Conservation (phyloP, 305 asterid genomes). For the Fraxinus sp. region DNA sequence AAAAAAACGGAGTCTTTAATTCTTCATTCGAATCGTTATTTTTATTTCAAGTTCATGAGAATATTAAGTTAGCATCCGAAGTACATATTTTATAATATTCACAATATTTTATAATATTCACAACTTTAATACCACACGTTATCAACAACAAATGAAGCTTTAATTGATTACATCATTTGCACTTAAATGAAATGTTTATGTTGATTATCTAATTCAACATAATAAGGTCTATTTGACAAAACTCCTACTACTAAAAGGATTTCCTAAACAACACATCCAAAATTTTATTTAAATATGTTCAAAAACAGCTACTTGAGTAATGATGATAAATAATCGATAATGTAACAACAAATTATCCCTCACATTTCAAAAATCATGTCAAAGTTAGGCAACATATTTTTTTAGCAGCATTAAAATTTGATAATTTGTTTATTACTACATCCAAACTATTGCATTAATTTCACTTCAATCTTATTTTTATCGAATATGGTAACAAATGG, state of each 20-base stretch:
- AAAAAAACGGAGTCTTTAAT: neutral
- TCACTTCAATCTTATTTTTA: neutral
- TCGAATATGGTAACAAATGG: neutral
- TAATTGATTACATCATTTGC: neutral
- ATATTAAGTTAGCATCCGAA: neutral
- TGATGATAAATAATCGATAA: neutral
- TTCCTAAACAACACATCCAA: neutral
- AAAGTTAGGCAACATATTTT: neutral
- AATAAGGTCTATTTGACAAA: neutral
- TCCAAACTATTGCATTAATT: neutral
- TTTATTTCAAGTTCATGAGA: too few relatives aligned
- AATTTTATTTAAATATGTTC: neutral
- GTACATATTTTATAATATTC: too few relatives aligned
- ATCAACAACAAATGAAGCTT: neutral
- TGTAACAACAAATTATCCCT: neutral
- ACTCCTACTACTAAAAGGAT: neutral
- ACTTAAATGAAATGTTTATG: neutral
- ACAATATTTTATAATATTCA: neutral
- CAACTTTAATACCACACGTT: neutral
- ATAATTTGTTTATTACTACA: neutral
- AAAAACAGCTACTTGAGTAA: neutral
- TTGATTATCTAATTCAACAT: neutral
- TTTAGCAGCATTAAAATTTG: neutral
- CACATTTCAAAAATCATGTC: neutral
- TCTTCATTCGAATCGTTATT: neutral